These are phyloP conservation scores for Trypanosoma scelopori DNA, from an alignment of 208 protist species.

Conservation along the genomic window DNA sequence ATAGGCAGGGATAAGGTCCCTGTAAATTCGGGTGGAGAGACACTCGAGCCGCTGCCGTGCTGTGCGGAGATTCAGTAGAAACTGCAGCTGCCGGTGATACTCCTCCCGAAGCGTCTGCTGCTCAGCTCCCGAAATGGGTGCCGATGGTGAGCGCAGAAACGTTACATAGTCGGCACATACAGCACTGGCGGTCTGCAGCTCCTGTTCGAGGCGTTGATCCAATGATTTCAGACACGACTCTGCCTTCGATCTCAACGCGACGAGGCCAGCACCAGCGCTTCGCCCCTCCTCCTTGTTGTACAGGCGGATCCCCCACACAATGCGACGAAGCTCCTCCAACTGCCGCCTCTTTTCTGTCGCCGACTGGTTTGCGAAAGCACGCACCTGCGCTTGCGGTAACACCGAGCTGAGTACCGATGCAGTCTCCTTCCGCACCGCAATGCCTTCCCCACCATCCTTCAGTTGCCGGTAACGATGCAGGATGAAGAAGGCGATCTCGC, in stretches of 20 bases:
- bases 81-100: slow-evolving; percentile 73
- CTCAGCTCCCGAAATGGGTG: slow-evolving; percentile 26
- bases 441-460: slow-evolving; percentile 12
- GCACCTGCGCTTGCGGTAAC: slow-evolving; percentile 62
- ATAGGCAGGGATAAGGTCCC: slow-evolving; percentile 45
- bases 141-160: slow-evolving; percentile 62
- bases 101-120: slow-evolving; percentile 47
- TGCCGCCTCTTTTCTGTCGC: slow-evolving; percentile 67
- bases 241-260: slow-evolving; percentile 30
- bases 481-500: slow-evolving; percentile 65
- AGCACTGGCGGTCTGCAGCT: slow-evolving; percentile 24
- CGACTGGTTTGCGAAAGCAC: slow-evolving; percentile 70
- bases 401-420: slow-evolving; percentile 66
- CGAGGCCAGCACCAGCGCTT: slow-evolving; percentile 48
- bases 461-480: slow-evolving; percentile 64
- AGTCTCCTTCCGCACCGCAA: slow-evolving; percentile 52
- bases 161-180: slow-evolving; percentile 30
- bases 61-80: slow-evolving; percentile 49
- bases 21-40: slow-evolving; percentile 33
- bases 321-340: slow-evolving; percentile 82
- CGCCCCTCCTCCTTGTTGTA: slow-evolving; percentile 72
- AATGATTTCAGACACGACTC: slow-evolving; percentile 35
- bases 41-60: slow-evolving; percentile 44
- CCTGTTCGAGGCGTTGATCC: slow-evolving; percentile 24
- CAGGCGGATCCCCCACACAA: slow-evolving; percentile 88